Evolutionary conservation across 192 early-diverging fungal genomes (phyloP).

Genomic region (Obelidium mucronatum): DNA sequence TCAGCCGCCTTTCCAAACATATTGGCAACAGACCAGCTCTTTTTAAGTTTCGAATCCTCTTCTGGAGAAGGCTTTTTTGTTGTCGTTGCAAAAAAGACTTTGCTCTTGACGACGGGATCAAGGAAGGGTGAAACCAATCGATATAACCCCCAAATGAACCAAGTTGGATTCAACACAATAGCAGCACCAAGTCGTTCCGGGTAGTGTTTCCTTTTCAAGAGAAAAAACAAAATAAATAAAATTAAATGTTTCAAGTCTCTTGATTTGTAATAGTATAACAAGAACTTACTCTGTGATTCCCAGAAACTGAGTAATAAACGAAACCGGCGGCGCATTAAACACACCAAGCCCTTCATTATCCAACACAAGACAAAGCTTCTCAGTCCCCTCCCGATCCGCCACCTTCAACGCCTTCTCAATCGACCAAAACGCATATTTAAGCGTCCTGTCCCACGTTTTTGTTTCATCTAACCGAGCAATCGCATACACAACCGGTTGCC

Average conservation of each 20-base stretch:
- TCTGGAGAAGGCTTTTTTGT: slow-evolving; percentile 44
- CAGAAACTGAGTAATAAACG: slow-evolving; percentile 61
- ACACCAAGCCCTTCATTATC: slow-evolving; percentile 82
- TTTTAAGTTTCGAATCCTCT: background rate
- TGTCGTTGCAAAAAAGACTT: slow-evolving; percentile 80
- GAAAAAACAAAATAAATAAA: too few species aligned
- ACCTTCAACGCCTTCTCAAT: slow-evolving; percentile 77
- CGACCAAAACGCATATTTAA: slow-evolving; percentile 80
- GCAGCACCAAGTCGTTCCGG: slow-evolving; percentile 78
- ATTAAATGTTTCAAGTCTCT: background rate
- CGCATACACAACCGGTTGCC: slow-evolving; percentile 80
- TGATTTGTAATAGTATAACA: background rate
- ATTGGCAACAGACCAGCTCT: background rate
- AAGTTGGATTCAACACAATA: slow-evolving; percentile 77
- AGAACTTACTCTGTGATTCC: slow-evolving; percentile 62
- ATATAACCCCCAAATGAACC: slow-evolving; percentile 85
- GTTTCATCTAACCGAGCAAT: slow-evolving; percentile 69
- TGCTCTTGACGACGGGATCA: slow-evolving; percentile 86
- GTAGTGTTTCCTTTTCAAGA: slow-evolving; percentile 72
- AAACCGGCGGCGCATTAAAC: slow-evolving; percentile 64
- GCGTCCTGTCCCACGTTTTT: slow-evolving; percentile 68
- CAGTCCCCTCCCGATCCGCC: slow-evolving; percentile 62
- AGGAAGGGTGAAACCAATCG: slow-evolving; percentile 84
- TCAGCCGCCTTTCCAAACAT: background rate
- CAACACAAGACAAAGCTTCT: slow-evolving; percentile 79